phyloP scores from a whole-genome alignment of 2,329 filamentous ascomycete genomes.

The Camillea tinctor region DNA sequence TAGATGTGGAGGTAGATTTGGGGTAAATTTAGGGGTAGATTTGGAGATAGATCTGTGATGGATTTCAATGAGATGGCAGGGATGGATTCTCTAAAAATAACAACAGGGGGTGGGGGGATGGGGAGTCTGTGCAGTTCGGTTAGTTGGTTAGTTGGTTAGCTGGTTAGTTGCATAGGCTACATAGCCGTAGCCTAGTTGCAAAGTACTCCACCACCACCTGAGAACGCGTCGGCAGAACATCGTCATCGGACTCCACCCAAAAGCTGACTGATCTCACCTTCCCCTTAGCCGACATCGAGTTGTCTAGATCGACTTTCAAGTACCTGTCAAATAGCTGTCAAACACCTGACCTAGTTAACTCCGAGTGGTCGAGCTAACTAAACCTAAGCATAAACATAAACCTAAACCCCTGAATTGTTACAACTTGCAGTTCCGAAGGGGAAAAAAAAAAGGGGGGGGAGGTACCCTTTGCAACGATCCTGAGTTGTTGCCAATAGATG shows the following conservation, averaged over 20 bases:
- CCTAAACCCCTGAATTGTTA: not conserved
- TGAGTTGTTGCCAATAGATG: too few relatives aligned
- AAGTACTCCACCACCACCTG: not conserved
- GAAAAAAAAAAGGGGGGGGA: not conserved
- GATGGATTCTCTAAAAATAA: too few relatives aligned
- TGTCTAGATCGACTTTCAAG: not conserved
- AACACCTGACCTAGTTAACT: not conserved
- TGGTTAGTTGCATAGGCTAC: not conserved
- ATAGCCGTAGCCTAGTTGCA: not conserved
- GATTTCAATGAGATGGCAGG: too few relatives aligned
- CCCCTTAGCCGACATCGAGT: not conserved
- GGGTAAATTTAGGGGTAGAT: too few relatives aligned
- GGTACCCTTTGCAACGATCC: too few relatives aligned
- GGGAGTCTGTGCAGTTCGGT: too few relatives aligned
- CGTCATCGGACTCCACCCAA: not conserved
- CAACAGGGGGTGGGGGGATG: too few relatives aligned
- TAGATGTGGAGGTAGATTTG: too few relatives aligned
- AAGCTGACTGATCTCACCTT: not conserved
- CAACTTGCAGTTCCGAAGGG: not conserved
- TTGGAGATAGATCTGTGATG: too few relatives aligned
- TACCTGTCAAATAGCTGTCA: not conserved
- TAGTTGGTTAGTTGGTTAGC: too few relatives aligned
- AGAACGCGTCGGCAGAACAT: not conserved
- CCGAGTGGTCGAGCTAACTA: not conserved
- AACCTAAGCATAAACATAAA: not conserved